A percentile compares a stretch with the other conserved stretches of the same genome.
Conservation (phyloP, 2,329 filamentous ascomycete genomes). For the Thielaviopsis musarum region DNA sequence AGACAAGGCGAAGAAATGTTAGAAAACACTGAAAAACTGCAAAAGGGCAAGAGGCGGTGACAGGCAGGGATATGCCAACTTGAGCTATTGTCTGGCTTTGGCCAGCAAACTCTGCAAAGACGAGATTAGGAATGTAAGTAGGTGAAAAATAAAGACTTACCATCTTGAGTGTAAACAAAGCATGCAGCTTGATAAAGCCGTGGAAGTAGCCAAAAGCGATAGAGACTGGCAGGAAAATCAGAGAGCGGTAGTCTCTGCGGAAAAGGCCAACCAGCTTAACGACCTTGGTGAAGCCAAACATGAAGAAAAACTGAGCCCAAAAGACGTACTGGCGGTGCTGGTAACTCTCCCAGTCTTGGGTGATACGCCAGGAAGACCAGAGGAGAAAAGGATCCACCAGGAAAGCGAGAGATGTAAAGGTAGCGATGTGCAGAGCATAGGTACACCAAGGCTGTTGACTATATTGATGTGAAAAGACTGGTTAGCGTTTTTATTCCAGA, state of each 20-base stretch:
- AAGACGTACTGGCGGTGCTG: conserved; percentile 35
- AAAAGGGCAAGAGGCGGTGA: neutral
- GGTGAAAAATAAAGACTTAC: conserved; percentile 34
- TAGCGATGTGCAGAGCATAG: conserved; percentile 84
- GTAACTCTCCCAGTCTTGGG: conserved; percentile 38
- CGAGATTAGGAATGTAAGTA: neutral
- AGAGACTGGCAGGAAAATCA: conserved; percentile 67
- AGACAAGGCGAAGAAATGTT: conserved; percentile 10
- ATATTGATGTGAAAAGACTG: conserved; percentile 7
- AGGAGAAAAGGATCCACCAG: conserved; percentile 59
- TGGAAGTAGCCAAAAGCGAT: conserved; percentile 87
- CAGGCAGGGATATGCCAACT: neutral
- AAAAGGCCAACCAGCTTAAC: conserved; percentile 84
- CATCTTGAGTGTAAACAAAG: conserved; percentile 65
- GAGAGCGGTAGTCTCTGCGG: conserved; percentile 64
- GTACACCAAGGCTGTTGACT: conserved; percentile 88
- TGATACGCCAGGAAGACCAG: conserved; percentile 51
- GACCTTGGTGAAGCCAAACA: conserved; percentile 70
- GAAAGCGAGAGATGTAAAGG: conserved; percentile 76
- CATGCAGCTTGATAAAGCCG: conserved; percentile 80
- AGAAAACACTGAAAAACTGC: neutral
- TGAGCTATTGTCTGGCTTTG: neutral
- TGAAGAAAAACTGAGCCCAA: conserved; percentile 51
- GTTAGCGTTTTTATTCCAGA: neutral
- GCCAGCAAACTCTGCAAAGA: neutral